Evolutionary conservation across 352 stramenopile genomes (phyloP).

Genomic region (Phytophthora cajani): DNA sequence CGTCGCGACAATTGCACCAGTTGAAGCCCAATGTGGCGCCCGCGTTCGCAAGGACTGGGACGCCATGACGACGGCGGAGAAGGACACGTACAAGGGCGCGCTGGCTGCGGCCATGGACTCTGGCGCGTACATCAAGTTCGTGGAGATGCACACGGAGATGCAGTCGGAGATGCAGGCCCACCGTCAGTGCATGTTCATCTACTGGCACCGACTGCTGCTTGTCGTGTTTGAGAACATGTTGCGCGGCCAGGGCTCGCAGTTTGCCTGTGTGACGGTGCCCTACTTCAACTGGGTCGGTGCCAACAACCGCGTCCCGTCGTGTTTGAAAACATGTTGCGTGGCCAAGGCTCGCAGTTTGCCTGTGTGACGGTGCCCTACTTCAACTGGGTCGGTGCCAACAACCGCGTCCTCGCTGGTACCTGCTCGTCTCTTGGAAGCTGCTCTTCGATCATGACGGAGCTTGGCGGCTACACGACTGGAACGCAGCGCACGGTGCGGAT

Average conservation of each 20-base stretch:
- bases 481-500: conserved; percentile 43
- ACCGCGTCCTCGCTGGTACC: conserved; percentile 36
- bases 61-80: conserved; percentile 43
- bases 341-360: conserved; percentile 50
- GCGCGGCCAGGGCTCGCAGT: conserved; percentile 54
- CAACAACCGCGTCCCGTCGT: too few relatives aligned
- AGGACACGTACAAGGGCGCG: conserved; percentile 56
- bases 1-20: not conserved
- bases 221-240: conserved; percentile 84
- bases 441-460: conserved; percentile 43
- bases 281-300: conserved; percentile 90
- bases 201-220: conserved; percentile 81
- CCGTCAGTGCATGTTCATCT: conserved; percentile 82
- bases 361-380: conserved; percentile 87
- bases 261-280: conserved; percentile 75
- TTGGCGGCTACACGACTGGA: conserved; percentile 47
- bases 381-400: conserved; percentile 72
- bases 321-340: conserved; percentile 37
- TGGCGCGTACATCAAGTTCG: conserved; percentile 65
- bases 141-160: conserved; percentile 75
- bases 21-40: conserved; percentile 30
- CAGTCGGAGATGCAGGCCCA: conserved; percentile 61
- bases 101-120: conserved; percentile 61
- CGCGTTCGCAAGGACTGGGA: conserved; percentile 63
- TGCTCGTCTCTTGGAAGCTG: conserved; percentile 62